phyloP scores from a whole-genome alignment of 306 rosid genomes.

The Malus sylvestris region DNA sequence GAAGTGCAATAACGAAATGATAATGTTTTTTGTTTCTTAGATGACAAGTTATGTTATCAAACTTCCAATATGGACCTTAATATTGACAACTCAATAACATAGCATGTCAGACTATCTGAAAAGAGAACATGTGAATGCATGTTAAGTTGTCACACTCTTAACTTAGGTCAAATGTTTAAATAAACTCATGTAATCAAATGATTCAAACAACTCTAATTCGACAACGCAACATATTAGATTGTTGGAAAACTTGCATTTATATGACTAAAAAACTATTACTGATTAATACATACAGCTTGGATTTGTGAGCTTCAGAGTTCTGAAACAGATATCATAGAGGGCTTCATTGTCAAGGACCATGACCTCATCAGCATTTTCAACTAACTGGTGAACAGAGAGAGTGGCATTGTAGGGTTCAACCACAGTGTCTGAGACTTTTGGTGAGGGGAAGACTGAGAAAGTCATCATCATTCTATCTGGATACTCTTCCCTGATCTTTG shows the following conservation, averaged over 20 bases:
- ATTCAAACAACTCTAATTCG: neutral
- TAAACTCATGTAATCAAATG: neutral
- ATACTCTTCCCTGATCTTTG: slow-evolving; percentile 94
- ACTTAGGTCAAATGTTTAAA: neutral
- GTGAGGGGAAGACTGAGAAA: slow-evolving; percentile 83
- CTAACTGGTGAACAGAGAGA: slow-evolving; percentile 79
- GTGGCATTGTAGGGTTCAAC: slow-evolving; percentile 93
- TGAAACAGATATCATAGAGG: slow-evolving; percentile 82
- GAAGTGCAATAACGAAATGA: neutral
- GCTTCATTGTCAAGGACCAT: slow-evolving; percentile 92
- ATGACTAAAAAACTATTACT: neutral
- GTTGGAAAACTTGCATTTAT: neutral
- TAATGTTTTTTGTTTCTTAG: neutral
- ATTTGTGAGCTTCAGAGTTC: slow-evolving; percentile 89
- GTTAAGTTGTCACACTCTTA: neutral
- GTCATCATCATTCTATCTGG: slow-evolving; percentile 95
- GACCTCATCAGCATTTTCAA: slow-evolving; percentile 88
- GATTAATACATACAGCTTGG: slow-evolving; percentile 61
- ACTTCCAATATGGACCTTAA: neutral
- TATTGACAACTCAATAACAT: neutral
- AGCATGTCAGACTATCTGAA: neutral
- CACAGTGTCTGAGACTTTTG: slow-evolving; percentile 83
- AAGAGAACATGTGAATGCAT: neutral
- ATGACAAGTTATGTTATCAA: neutral
- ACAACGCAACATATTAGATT: neutral